These are phyloP conservation scores for Corchorus capsularis DNA, from an alignment of 345 rosid species.

Conservation along the genomic window DNA sequence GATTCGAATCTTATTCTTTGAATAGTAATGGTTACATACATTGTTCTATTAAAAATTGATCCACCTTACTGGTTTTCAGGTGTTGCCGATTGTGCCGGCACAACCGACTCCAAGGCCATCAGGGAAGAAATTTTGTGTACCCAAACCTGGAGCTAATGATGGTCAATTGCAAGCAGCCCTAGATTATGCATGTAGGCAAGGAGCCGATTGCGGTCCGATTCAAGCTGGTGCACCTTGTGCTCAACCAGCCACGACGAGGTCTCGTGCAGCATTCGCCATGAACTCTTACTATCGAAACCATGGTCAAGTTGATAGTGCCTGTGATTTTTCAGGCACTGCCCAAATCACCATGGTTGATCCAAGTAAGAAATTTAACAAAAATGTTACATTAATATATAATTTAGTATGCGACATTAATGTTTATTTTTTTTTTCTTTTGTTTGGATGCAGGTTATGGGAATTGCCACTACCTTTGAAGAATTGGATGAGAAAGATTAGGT, in stretches of 20 bases:
- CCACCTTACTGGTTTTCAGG: neutral
- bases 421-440: neutral
- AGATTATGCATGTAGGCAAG: slow-evolving; percentile 64
- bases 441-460: slow-evolving; percentile 17
- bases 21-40: too few species aligned
- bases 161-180: slow-evolving; percentile 55
- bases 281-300: slow-evolving; percentile 59
- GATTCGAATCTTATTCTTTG: too few species aligned
- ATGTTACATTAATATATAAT: neutral
- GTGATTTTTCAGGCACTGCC: slow-evolving; percentile 56
- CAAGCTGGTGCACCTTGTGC: slow-evolving; percentile 72
- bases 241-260: slow-evolving; percentile 42
- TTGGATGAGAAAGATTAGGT: neutral
- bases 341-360: slow-evolving; percentile 44
- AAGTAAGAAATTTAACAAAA: slow-evolving; percentile 37
- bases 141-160: slow-evolving; percentile 43
- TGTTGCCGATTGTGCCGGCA: neutral
- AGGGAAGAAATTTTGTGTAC: slow-evolving; percentile 62
- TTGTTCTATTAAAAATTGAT: too few species aligned
- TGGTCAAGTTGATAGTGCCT: slow-evolving; percentile 40
- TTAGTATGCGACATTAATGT: neutral
- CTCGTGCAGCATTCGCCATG: slow-evolving; percentile 70
- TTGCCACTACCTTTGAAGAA: slow-evolving; percentile 5
- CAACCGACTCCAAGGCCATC: slow-evolving; percentile 4
- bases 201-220: slow-evolving; percentile 64